Conservation (phyloP, 768 basidiomycete species). For the Mycena vitilis region DNA sequence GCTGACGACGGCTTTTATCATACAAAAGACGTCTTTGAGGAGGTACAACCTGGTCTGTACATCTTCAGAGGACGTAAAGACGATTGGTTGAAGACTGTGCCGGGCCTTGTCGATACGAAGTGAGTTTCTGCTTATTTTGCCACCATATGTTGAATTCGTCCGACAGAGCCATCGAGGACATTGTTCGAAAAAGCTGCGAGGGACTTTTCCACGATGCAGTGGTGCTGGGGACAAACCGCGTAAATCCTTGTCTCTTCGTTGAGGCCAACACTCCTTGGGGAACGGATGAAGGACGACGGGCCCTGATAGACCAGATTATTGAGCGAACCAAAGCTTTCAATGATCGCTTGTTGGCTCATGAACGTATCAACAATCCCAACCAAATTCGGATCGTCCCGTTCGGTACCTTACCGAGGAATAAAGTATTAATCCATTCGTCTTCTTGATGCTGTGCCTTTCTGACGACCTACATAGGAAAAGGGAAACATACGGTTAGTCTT, state of each 20-base stretch:
- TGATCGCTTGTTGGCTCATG: constrained; percentile 2
- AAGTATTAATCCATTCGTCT: background rate
- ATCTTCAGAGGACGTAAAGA: no score
- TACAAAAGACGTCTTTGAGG: background rate
- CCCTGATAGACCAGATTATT: background rate
- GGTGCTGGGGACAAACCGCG: background rate
- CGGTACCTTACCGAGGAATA: constrained; percentile 1
- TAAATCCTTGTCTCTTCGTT: background rate
- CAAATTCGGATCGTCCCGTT: background rate
- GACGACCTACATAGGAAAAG: background rate
- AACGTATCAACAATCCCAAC: background rate
- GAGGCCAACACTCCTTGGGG: background rate
- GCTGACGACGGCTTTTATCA: background rate
- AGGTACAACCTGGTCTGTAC: no score
- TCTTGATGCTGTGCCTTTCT: background rate
- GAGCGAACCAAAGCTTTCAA: constrained; percentile 1
- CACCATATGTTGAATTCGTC: background rate
- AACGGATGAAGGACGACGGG: background rate
- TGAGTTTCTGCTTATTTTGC: no score
- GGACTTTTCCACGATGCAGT: constrained; percentile 1
- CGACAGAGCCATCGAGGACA: constrained; percentile 2
- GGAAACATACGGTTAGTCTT: background rate
- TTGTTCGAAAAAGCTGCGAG: background rate
- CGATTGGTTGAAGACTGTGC: no score
- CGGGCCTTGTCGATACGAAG: no score